A percentile compares a stretch with the other conserved stretches of the same genome.
Evolutionary conservation across 148 eudicot genomes (phyloP).

Genomic region (Vaccinium macrocarpon): DNA sequence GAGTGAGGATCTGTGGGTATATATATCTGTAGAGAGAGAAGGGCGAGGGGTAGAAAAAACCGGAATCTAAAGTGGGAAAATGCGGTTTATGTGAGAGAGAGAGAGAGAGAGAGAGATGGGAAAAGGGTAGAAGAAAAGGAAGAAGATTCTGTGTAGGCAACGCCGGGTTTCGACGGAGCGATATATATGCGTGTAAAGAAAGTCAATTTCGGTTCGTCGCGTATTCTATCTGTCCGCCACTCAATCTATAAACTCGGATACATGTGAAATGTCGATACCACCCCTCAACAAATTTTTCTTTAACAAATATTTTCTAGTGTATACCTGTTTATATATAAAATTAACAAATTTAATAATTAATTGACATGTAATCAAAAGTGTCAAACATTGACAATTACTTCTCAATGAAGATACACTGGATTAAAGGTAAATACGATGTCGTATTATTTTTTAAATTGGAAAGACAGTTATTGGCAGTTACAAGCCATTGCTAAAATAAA

Average conservation of each 20-base stretch:
- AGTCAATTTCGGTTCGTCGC: conserved; percentile 30
- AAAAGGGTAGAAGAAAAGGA: conserved; percentile 12
- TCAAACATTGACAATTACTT: too few relatives aligned
- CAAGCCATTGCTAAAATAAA: too few relatives aligned
- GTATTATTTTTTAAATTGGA: too few relatives aligned
- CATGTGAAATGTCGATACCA: conserved; percentile 22
- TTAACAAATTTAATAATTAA: too few relatives aligned
- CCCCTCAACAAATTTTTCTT: not conserved
- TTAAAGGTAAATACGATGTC: too few relatives aligned
- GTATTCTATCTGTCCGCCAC: conserved; percentile 23
- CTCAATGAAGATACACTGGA: too few relatives aligned
- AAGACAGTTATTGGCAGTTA: too few relatives aligned
- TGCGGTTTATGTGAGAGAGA: conserved; percentile 11
- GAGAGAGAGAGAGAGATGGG: not conserved
- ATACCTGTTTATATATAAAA: too few relatives aligned
- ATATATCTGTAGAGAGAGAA: not conserved
- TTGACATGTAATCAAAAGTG: too few relatives aligned
- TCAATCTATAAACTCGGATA: conserved; percentile 25
- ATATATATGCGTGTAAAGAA: not conserved
- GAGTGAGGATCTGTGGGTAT: conserved; percentile 17
- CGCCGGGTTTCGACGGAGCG: conserved; percentile 50
- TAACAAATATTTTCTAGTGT: not conserved
- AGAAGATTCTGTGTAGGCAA: conserved; percentile 56
- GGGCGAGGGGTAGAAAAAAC: conserved; percentile 10
- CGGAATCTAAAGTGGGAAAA: conserved; percentile 23